Percentiles rank a stretch among this genome's conserved stretches.
phyloP scores from a whole-genome alignment of 352 stramenopile genomes.

The Globisporangium heterothallicum region DNA sequence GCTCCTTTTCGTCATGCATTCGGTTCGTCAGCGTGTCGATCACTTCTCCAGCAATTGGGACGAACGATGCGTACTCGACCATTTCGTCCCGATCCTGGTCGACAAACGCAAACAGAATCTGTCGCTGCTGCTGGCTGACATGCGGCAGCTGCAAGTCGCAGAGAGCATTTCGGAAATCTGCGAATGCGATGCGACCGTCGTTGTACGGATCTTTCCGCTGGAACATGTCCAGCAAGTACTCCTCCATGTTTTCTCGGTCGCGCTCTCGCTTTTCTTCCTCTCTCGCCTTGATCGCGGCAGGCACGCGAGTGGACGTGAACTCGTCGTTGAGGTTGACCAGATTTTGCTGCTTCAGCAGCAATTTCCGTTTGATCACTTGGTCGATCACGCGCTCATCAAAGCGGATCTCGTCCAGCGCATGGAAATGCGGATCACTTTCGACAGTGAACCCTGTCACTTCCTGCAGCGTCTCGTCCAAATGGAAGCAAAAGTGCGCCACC shows the following conservation, averaged over 20 bases:
- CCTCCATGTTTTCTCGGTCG: slow-evolving; percentile 41
- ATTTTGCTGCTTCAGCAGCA: slow-evolving; percentile 30
- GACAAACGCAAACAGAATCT: slow-evolving; percentile 52
- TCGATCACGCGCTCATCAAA: slow-evolving; percentile 56
- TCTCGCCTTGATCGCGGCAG: slow-evolving; percentile 26
- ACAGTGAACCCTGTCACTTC: slow-evolving; percentile 48
- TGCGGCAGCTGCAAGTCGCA: slow-evolving; percentile 31
- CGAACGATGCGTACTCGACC: slow-evolving; percentile 46
- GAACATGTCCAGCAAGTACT: slow-evolving; percentile 53
- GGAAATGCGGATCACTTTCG: slow-evolving; percentile 60
- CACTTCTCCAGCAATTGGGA: slow-evolving; percentile 41
- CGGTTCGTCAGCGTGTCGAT: slow-evolving; percentile 33
- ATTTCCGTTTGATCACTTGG: slow-evolving; percentile 52
- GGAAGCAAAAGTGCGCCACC: slow-evolving; percentile 56
- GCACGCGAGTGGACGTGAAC: slow-evolving; percentile 53
- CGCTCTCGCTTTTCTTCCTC: slow-evolving; percentile 32
- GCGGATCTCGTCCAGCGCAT: slow-evolving; percentile 29
- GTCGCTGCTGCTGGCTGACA: slow-evolving; percentile 20
- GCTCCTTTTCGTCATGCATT: background rate
- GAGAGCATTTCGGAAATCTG: slow-evolving; percentile 35
- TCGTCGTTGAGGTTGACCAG: slow-evolving; percentile 55
- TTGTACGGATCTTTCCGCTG: slow-evolving; percentile 64
- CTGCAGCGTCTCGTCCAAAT: slow-evolving; percentile 34
- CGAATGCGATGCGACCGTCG: slow-evolving; percentile 44
- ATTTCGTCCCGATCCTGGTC: slow-evolving; percentile 51